Conservation (phyloP, 2,329 filamentous ascomycete species). For the Penicillium janthinellum region DNA sequence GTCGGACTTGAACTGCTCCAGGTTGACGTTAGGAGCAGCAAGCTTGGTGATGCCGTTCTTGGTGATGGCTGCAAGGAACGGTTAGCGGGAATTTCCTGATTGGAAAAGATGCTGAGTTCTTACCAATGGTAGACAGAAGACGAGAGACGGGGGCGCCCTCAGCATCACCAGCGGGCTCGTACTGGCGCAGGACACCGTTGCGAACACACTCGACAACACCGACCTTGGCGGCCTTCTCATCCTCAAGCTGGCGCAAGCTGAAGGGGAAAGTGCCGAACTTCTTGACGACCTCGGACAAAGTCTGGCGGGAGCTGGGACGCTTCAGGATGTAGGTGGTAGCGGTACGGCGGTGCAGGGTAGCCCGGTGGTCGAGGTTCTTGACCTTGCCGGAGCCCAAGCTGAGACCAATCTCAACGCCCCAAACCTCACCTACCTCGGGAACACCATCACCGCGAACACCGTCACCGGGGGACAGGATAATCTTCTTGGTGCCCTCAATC, state of each 20-base stretch:
- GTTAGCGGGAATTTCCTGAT: not conserved
- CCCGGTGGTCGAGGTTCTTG: slow-evolving; percentile 83
- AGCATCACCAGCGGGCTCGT: slow-evolving; percentile 94
- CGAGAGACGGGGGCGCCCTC: slow-evolving; percentile 82
- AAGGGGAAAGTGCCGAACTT: slow-evolving; percentile 98
- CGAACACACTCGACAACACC: slow-evolving; percentile 96
- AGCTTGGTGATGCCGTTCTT: slow-evolving; percentile 95
- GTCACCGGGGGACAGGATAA: slow-evolving; percentile 79
- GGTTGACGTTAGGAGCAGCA: slow-evolving; percentile 72
- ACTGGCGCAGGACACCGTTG: slow-evolving; percentile 87
- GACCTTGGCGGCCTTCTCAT: slow-evolving; percentile 93
- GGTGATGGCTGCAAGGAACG: slow-evolving; percentile 70
- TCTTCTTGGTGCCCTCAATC: slow-evolving; percentile 98
- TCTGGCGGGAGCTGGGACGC: slow-evolving; percentile 88
- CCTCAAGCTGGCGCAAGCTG: slow-evolving; percentile 93
- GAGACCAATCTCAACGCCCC: slow-evolving; percentile 96
- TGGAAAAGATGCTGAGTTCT: slow-evolving; percentile 43
- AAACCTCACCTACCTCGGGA: slow-evolving; percentile 88
- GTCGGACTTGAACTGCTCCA: slow-evolving; percentile 84
- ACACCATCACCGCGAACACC: slow-evolving; percentile 87
- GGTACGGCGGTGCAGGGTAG: slow-evolving; percentile 92
- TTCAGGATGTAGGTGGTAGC: slow-evolving; percentile 90
- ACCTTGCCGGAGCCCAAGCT: slow-evolving; percentile 91
- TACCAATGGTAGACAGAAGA: slow-evolving; percentile 89
- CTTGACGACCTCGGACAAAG: slow-evolving; percentile 91